Evolutionary conservation across 2,329 filamentous ascomycete genomes (phyloP), one percentile per base, ranked within the genome.

Genomic region (Onygenales sp.): DNA sequence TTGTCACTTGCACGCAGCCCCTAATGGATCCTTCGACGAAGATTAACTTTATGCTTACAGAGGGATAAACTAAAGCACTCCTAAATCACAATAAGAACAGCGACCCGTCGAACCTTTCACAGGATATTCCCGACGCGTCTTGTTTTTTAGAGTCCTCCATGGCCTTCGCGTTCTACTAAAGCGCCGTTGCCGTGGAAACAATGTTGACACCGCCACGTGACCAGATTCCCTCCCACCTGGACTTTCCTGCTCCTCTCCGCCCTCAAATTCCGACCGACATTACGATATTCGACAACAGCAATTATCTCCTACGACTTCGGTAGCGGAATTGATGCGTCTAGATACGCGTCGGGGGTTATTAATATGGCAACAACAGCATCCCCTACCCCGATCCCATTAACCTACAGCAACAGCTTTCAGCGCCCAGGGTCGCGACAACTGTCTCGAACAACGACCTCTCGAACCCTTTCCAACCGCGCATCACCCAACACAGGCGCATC

Each of bases 391-490:
- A 59, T 67, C 43, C 65, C 67, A 47, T 62, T 69, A 48, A 62
- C 65, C 52, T 66, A 70, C 63, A 62, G 61, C 52, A 63, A 61
- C 61, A 65, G 62, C 55, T 64, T 65, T 56, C 66, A 66, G 57
- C 68, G 65, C 56, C 59, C 62, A 39, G 62, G 64, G n/a, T 57
- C 62, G 53, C 69, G 67, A 59, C 65, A 67, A 54, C 66, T 67
- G 62, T 65, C 67, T 58, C 65, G 68, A 62, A 61, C 66, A 57
- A 61, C 69, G 48, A 60, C 65, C 58, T 67, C 67, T 60, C 65
- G 65, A 57, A 59, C 63, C 27, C 58, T 62, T 49, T 65, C 65
- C 55, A 63, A 65, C 58, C 65, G 66, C 54, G 59, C 57, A 50
- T 70, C 68, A 11, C 64, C 59, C n/a, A 53, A 63, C 60, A 55